Conservation (phyloP, 352 stramenopile genomes). For the Globisporangium barbulae region DNA sequence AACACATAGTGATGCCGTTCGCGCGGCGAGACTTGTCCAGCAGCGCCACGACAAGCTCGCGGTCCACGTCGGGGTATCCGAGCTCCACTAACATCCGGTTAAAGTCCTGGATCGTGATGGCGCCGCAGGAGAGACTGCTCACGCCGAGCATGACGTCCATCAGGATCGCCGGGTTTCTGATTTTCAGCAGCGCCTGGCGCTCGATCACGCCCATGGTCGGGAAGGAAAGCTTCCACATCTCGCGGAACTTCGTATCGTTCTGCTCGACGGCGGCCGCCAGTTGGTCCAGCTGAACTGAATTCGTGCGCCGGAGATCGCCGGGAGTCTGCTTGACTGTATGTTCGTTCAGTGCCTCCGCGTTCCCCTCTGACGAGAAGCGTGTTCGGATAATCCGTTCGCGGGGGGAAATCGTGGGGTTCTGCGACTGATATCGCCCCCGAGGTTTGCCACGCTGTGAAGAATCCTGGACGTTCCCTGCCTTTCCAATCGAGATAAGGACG, state of each 20-base stretch:
- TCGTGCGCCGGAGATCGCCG: constrained; percentile 28
- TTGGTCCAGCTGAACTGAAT: constrained; percentile 50
- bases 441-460: constrained; percentile 25
- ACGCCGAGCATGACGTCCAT: constrained; percentile 81
- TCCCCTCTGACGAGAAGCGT: constrained; percentile 54
- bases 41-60: constrained; percentile 49
- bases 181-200: constrained; percentile 54
- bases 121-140: constrained; percentile 66
- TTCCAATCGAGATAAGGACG: constrained; percentile 75
- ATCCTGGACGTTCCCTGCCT: constrained; percentile 75
- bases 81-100: constrained; percentile 56
- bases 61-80: constrained; percentile 55
- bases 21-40: constrained; percentile 46
- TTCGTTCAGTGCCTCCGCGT: constrained; percentile 35
- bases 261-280: constrained; percentile 22
- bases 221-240: constrained; percentile 77
- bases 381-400: constrained; percentile 39
- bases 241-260: constrained; percentile 53
- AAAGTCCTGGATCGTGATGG: constrained; percentile 54
- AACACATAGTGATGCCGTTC: constrained; percentile 8
- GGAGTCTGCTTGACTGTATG: constrained; percentile 17
- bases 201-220: constrained; percentile 68
- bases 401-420: constrained; percentile 24
- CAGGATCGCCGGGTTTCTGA: constrained; percentile 58
- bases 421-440: constrained; percentile 13